Percentiles rank a stretch among this genome's conserved stretches.
Evolutionary conservation across 2,329 filamentous ascomycete species (phyloP).

Genomic region (Arthrobotrys entomopaga): DNA sequence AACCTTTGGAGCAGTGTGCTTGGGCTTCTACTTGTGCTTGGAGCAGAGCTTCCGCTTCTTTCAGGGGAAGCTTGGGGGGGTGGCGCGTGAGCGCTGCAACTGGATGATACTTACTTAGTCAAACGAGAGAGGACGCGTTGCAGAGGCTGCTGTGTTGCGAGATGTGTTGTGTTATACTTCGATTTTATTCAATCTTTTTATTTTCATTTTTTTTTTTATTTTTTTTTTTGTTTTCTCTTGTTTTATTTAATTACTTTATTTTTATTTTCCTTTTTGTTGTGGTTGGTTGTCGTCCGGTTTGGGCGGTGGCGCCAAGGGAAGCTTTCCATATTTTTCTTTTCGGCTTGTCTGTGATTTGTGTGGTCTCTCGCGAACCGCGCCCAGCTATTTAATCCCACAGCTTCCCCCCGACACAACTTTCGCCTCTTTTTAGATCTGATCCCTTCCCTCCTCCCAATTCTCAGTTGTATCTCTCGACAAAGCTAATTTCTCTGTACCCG

Average conservation of each 20-base stretch:
- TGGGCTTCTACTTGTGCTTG: neutral
- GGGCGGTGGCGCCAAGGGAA: conserved; percentile 23
- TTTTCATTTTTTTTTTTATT: conserved; percentile 27
- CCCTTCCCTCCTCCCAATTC: conserved; percentile 57
- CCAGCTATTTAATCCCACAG: conserved; percentile 46
- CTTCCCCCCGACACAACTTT: conserved; percentile 59
- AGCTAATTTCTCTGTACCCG: conserved; percentile 9
- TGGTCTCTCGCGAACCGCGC: conserved; percentile 45
- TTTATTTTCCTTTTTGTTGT: conserved; percentile 19
- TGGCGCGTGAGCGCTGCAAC: neutral
- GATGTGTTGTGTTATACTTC: conserved; percentile 27
- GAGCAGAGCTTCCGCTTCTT: neutral
- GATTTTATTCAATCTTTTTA: conserved; percentile 25
- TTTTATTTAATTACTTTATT: neutral
- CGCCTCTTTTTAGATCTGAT: conserved; percentile 56
- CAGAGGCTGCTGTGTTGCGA: neutral
- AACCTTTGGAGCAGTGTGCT: neutral
- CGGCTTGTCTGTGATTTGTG: conserved; percentile 41
- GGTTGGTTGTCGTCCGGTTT: conserved; percentile 46
- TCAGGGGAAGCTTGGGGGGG: too few species aligned
- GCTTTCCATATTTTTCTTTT: conserved; percentile 19
- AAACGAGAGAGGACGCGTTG: neutral
- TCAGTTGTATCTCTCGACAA: conserved; percentile 34
- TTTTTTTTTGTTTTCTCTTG: neutral
- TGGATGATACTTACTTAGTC: neutral